Base-by-base conservation (phyloP, 2,329 filamentous ascomycete species). In the Cercospora zeina region DNA sequence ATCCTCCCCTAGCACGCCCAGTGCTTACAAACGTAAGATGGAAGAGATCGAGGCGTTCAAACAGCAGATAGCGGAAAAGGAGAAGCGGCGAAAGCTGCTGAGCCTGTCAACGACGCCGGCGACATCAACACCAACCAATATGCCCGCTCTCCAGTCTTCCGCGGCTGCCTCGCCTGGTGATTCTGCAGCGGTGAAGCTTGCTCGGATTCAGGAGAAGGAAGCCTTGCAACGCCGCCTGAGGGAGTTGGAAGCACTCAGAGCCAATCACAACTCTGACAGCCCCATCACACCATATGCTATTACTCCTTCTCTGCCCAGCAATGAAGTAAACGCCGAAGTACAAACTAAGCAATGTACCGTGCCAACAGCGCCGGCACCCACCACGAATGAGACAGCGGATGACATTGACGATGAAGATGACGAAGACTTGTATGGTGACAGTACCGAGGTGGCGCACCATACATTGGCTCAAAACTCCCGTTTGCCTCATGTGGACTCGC, bases 51-150 rank as follows among this genome's bases (percentile, higher is more conserved):
- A 68, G 21, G 64, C 63, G 34, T 63, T 69, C 60, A 68, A 71
- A 51, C 65, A 64, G 30, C 64, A 67, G 21, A 67, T 72, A 56
- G 76, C 78, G 16, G 79, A 84, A 63, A 79, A 83, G 14, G 63
- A 67, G 49, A 59, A 77, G 56, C 70, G 75, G 76, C 53, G 70
- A 70, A 74, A 78, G 68, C 71, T 76, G 74, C 45, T 33, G 30
- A 37, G 30, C 13, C 30, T 34, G 16, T 14, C 27, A 19, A n/a
- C 36, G 16, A 54, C 54, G 47, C 50, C 47, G 30, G 30, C n/a
- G 30, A 30, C 47, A 51, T 30, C 24, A 30, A 51, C 47, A 21
- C 47, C 47, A 24, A 51, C 16, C 10, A 16, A 45, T 24, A 16
- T 5, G 19, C 16, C 39, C 13, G 19, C 16, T 45, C 21, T n/a